These are phyloP conservation scores for Cladosporium colombiae DNA, from an alignment of 2,329 filamentous ascomycete species.

Conservation along the genomic window DNA sequence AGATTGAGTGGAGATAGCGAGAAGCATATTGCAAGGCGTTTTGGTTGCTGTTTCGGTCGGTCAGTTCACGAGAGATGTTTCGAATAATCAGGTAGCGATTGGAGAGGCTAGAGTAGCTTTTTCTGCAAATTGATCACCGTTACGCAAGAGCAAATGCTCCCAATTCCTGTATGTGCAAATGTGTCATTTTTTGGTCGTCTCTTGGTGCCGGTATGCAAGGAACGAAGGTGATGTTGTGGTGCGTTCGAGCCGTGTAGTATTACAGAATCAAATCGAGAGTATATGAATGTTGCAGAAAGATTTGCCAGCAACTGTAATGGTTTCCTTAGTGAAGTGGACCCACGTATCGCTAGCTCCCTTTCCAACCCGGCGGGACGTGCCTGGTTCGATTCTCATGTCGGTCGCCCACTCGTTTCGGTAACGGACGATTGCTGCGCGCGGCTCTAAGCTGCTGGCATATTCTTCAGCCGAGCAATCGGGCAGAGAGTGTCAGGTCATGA, in stretches of 20 bases:
- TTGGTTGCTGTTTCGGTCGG: background rate
- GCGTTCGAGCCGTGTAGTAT: too few relatives aligned
- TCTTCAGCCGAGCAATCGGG: slow-evolving; percentile 62
- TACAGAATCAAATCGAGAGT: too few relatives aligned
- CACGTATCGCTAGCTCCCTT: slow-evolving; percentile 26
- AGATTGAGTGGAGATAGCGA: background rate
- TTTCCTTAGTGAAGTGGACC: slow-evolving; percentile 30
- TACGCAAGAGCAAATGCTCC: background rate
- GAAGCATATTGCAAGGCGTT: background rate
- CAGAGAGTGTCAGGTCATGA: slow-evolving; percentile 57
- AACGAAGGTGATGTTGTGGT: too few relatives aligned
- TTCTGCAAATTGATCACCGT: background rate
- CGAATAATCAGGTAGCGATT: background rate
- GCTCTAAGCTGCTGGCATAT: slow-evolving; percentile 56
- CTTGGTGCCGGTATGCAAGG: too few relatives aligned
- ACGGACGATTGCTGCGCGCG: slow-evolving; percentile 54
- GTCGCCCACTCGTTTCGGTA: slow-evolving; percentile 57
- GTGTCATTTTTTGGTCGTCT: too few relatives aligned
- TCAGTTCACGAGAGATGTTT: background rate
- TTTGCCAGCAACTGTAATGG: slow-evolving; percentile 44
- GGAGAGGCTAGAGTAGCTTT: background rate
- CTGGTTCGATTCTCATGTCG: slow-evolving; percentile 58
- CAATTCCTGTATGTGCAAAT: too few relatives aligned
- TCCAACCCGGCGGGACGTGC: slow-evolving; percentile 42
- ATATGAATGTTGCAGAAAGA: too few relatives aligned